phyloP scores from a whole-genome alignment of 2,329 filamentous ascomycete species.

The Claviceps citrina region DNA sequence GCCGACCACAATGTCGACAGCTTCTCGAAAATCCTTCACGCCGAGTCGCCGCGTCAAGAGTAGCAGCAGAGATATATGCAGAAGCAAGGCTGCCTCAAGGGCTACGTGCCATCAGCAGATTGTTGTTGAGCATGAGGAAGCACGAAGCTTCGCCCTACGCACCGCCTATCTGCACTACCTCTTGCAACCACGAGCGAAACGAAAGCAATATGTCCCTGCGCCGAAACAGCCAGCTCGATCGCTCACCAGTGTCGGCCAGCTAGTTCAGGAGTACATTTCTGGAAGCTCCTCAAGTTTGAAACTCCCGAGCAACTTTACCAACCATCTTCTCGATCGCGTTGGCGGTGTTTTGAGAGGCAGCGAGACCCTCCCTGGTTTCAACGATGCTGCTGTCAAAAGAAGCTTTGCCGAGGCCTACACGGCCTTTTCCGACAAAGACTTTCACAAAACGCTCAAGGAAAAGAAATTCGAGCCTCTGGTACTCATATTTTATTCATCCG shows the following conservation, averaged over 20 bases:
- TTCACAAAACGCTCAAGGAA: conserved; percentile 84
- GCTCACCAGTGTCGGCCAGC: conserved; percentile 64
- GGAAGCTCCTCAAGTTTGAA: conserved; percentile 35
- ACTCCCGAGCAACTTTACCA: conserved; percentile 40
- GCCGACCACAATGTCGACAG: conserved; percentile 27
- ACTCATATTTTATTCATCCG: conserved; percentile 89
- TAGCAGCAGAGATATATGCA: conserved; percentile 27
- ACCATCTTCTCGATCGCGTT: conserved; percentile 51
- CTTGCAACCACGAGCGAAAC: conserved; percentile 75
- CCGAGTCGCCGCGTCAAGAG: conserved; percentile 28
- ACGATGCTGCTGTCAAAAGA: conserved; percentile 77
- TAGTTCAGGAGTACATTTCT: conserved; percentile 71
- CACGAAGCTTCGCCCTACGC: conserved; percentile 80
- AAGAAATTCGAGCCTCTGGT: conserved; percentile 82
- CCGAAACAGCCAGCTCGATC: conserved; percentile 44
- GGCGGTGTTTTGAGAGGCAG: conserved; percentile 66
- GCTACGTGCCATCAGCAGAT: conserved; percentile 24
- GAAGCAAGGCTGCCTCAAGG: conserved; percentile 27
- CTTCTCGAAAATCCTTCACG: conserved; percentile 32
- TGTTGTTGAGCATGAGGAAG: conserved; percentile 55
- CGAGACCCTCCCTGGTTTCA: conserved; percentile 76
- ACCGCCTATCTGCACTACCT: conserved; percentile 87
- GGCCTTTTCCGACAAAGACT: conserved; percentile 74
- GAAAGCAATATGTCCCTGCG: conserved; percentile 67
- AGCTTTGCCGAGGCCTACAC: conserved; percentile 93